Conservation (phyloP, 176 grass and related monocot species). For the Tuctoria greenei region DNA sequence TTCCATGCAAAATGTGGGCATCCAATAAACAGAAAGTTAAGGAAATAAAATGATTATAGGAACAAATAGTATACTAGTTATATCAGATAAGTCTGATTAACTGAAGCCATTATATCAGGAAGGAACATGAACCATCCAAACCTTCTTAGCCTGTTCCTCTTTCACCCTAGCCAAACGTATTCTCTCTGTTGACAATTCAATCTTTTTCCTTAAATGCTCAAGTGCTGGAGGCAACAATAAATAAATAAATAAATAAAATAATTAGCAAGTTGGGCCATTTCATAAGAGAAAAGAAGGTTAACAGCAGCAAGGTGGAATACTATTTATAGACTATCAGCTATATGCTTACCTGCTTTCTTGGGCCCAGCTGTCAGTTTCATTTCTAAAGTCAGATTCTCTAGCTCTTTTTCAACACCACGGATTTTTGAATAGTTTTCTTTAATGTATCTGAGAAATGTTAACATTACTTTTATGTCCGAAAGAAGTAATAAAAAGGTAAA, state of each 20-base stretch:
- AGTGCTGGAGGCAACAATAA: conserved; percentile 53
- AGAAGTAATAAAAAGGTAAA: conserved; percentile 3
- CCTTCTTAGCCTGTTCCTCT: conserved; percentile 87
- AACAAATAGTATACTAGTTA: not conserved
- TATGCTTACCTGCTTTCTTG: conserved; percentile 80
- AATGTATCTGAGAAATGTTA: conserved; percentile 64
- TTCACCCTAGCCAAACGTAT: conserved; percentile 77
- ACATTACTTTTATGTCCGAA: not conserved
- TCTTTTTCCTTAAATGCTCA: conserved; percentile 86
- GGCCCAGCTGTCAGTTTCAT: conserved; percentile 93
- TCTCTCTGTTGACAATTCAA: conserved; percentile 85
- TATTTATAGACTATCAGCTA: conserved; percentile 28
- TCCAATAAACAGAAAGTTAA: not conserved
- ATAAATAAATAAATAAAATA: not conserved
- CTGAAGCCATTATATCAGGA: conserved; percentile 13
- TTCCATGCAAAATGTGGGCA: not conserved
- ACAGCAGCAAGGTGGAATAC: conserved; percentile 15
- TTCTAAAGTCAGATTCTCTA: conserved; percentile 81
- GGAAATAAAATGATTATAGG: conserved; percentile 1
- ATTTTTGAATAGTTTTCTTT: conserved; percentile 98
- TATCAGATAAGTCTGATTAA: conserved; percentile 3
- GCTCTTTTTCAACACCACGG: conserved; percentile 87
- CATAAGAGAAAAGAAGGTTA: not conserved
- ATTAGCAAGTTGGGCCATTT: not conserved
- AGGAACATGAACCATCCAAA: conserved; percentile 24